Evolutionary conservation across 257 asterid genomes (phyloP), one percentile per base, ranked within the genome.

Genomic region (Solanum raphanifolium): DNA sequence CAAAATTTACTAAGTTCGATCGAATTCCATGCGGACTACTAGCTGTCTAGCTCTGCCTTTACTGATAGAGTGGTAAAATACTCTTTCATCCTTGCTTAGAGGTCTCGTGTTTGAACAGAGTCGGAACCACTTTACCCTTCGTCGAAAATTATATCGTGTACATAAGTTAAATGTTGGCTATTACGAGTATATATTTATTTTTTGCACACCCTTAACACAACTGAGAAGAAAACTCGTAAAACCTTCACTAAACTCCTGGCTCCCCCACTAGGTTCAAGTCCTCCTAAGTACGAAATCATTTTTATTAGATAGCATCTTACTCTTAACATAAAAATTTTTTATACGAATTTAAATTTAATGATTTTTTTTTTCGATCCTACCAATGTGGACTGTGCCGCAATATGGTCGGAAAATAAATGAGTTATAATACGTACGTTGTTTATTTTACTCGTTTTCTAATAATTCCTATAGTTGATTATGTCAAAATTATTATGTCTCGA

Each of bases 291-390:
- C 0, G 1, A 52, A 52, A 2, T 52, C 3, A 52, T 0, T 3
- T 52, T 52, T 52, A 52, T 6, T 18, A 52, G 8, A 0, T 52
- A 52, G 0, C 21, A 6, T 52, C 0, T 52, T 52, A 52, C 4
- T 0, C 1, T 52, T 6, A 18, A 6, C 23, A 52, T 52, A 62
- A 62, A 1, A 23, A 0, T 0, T 4, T 55, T 23, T 6, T 0
- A 62, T 11, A 23, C 6, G 1, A 62, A 62, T 62, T 2, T 0
- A 60, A 2, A 60, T 60, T 60, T 23, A 60, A 9, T 60, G 7
- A 9, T 1, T 3, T 58, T 21, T 58, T 15, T 60, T 52, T 52
- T 16, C 4, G 1, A 62, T 62, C 2, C 25, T 20, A 7, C 25
- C 25, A 20, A 20, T 62, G 13, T 62, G 71, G 71, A 2, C 71